Evolutionary conservation across 2,329 filamentous ascomycete species (phyloP), one percentile per base, ranked within the genome.

Genomic region (Arthrobotrys pseudoclavata): DNA sequence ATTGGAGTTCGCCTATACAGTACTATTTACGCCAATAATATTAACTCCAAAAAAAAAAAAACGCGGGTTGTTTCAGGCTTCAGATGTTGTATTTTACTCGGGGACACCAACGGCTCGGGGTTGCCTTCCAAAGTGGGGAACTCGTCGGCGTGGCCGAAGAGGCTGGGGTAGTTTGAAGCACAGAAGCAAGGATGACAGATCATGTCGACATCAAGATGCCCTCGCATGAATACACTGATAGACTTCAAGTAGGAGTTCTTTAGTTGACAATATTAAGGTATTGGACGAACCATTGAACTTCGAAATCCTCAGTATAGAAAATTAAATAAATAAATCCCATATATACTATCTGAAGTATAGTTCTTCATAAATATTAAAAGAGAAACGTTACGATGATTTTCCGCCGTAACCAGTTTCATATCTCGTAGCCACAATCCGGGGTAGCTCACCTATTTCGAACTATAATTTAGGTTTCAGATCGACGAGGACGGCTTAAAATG

Each of bases 71-170:
- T 34, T 34, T 1, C 7, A 1, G 7, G n/a, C 42, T 45, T 7
- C 15, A 45, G 6, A 45, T 45, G 42, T 45, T 45, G 42, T 45
- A 45, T 45, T 45, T 45, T 45, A 20, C 15, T 4, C 20, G 18
- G n/a, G 34, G 42, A 22, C 12, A 24, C 31, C 9, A 50, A 18
- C 20, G 34, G 53, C 57, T 62, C 57, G 57, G 57, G 9, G 37
- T 47, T 22, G 37, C 57, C 57, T 29, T 62, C 24, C 18, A 47
- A 31, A 62, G 57, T 62, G 57, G 57, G 42, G 57, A 62, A 48
- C 12, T 34, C 37, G 6, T 29, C 52, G 66, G 66, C 18, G 37
- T 42, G 22, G 22, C 50, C 66, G 66, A 57, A 47, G 24, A 42
- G 63, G 31, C 20, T 42, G 53, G 53, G 53, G 53, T 60, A 60